phyloP scores from a whole-genome alignment of 495 filamentous ascomycete species.

The Entonaema liquescens region DNA sequence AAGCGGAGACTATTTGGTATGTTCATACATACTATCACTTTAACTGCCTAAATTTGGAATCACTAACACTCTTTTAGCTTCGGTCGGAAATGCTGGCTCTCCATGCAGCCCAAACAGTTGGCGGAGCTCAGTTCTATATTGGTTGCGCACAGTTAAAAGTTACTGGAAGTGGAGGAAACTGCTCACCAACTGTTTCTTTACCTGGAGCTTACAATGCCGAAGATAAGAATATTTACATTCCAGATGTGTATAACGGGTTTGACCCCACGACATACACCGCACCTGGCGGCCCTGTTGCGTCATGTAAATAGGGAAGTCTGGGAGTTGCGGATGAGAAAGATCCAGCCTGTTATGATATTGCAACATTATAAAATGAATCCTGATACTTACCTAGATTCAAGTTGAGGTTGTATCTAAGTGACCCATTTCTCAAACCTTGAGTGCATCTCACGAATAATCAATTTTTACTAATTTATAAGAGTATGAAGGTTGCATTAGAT shows the following conservation, averaged over 20 bases:
- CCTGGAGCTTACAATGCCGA: constrained; percentile 43
- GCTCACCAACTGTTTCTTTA: constrained; percentile 44
- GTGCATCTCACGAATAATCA: background rate
- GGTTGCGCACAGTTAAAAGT: constrained; percentile 44
- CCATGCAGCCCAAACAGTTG: constrained; percentile 34
- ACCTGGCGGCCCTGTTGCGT: constrained; percentile 44
- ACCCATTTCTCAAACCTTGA: background rate
- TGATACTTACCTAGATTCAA: background rate
- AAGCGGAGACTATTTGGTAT: constrained; percentile 47
- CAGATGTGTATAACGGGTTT: constrained; percentile 45
- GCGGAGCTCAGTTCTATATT: constrained; percentile 35
- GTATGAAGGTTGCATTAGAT: background rate
- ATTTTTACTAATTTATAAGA: too few species aligned
- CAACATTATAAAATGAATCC: background rate
- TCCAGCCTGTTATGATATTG: background rate
- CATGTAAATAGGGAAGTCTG: constrained; percentile 24
- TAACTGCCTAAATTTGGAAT: background rate
- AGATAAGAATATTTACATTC: constrained; percentile 48
- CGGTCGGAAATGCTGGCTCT: constrained; percentile 48
- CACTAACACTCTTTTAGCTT: constrained; percentile 27
- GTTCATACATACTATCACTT: background rate
- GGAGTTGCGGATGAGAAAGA: too few species aligned
- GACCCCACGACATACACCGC: constrained; percentile 45
- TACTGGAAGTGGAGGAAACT: constrained; percentile 43
- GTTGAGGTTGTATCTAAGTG: background rate